Percentiles rank a stretch among this genome's conserved stretches.
These are phyloP conservation scores for Rhizoctonia solani DNA, from an alignment of 1,284 basidiomycete genomes.

Conservation along the genomic window DNA sequence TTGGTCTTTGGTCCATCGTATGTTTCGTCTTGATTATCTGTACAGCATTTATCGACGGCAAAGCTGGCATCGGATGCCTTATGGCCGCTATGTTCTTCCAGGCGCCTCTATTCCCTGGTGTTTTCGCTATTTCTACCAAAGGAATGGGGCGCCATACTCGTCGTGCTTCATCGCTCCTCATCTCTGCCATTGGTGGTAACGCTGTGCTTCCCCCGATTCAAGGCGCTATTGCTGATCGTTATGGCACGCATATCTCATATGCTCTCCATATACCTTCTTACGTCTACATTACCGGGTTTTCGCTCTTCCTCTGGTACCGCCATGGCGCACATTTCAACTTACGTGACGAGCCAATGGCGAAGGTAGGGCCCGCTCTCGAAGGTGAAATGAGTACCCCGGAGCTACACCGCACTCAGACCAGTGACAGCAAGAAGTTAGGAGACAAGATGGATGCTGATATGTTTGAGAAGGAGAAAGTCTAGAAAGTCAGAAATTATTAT, in stretches of 20 bases:
- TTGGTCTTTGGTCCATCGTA: slow-evolving; percentile 46
- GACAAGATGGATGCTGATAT: slow-evolving; percentile 6
- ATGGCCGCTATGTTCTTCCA: slow-evolving; percentile 55
- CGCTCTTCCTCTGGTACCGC: slow-evolving; percentile 45
- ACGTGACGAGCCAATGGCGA: slow-evolving; percentile 1
- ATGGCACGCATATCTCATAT: slow-evolving; percentile 45
- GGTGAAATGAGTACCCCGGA: not conserved
- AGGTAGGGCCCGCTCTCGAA: slow-evolving; percentile 5
- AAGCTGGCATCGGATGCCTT: slow-evolving; percentile 48
- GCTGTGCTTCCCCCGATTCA: slow-evolving; percentile 52
- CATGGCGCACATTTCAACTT: slow-evolving; percentile 26
- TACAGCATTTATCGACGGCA: slow-evolving; percentile 47
- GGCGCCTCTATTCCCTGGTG: slow-evolving; percentile 47
- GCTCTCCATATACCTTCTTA: slow-evolving; percentile 48
- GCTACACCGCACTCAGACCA: slow-evolving; percentile 1
- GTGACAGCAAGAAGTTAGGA: slow-evolving; percentile 2
- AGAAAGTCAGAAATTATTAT: not conserved
- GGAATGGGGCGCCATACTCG: slow-evolving; percentile 50
- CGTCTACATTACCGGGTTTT: slow-evolving; percentile 46
- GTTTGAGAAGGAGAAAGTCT: slow-evolving; percentile 22
- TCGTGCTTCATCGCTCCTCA: slow-evolving; percentile 48
- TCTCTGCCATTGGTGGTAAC: slow-evolving; percentile 50
- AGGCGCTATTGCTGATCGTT: slow-evolving; percentile 49
- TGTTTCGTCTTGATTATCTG: slow-evolving; percentile 47
- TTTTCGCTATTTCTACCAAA: slow-evolving; percentile 49